Evolutionary conservation across 129 eudicot species (phyloP), one percentile per base, ranked within the genome.

Genomic region (carrot (Daucus carota)): DNA sequence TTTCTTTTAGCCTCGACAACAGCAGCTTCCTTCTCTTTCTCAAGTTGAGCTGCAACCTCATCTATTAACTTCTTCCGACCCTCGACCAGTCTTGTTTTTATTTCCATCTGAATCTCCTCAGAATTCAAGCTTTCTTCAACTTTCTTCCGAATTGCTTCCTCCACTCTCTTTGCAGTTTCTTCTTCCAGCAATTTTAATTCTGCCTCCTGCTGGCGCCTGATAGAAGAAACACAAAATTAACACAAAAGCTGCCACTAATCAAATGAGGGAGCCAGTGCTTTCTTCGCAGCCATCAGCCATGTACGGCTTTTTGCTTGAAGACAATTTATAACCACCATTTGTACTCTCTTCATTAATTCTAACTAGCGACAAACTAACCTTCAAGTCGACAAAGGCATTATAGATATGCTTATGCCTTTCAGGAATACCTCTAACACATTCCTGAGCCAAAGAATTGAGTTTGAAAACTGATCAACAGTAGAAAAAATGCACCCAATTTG

Each of bases 151-250:
- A 95, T 91, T 47, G 88, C 90, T 73, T 82, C 89, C 75, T 88
- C 97, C 33, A 95, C 89, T 86, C 99, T 86, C 80, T 79, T 95
- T 76, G 97, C 88, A 38, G 99, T 91, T 87, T 95, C 99, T 89
- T 95, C 99, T 83, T 95, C 97, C 68, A 95, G 72, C 70, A 95
- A 77, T 73, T 84, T 91, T 69, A 91, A 31, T 74, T 95, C 94
- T 68, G 92, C 93, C 78, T 89, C 99, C 34, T 86, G 87, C 69
- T 92, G 97, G 70, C 91, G 91, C 97, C 99, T 95, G 78, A 73
- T 45, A 73, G 75, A 84, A 32, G 40, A 83, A 48, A 32, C 72
- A 46, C n/a, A 47, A 46, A 40, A 66, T 79, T 83, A 81, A 73
- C 80, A 36, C 59, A 38, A 41, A 70, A 69, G 59, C 29, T 28